Evolutionary conservation across 352 stramenopile species (phyloP).

Genomic region (Globisporangium cystogenes): DNA sequence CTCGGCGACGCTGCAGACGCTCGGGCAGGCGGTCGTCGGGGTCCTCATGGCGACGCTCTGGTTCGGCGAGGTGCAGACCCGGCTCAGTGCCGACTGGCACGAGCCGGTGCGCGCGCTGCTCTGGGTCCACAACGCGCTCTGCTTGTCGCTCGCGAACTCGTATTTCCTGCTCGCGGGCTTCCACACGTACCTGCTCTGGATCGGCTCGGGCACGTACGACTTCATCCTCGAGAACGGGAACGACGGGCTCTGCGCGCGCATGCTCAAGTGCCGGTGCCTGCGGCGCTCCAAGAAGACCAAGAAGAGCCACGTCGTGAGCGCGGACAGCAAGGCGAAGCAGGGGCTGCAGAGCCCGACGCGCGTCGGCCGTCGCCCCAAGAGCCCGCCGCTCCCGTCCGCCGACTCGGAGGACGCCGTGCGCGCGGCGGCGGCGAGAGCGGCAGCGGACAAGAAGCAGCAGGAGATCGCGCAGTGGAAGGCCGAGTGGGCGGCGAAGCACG

Average conservation of each 20-base stretch:
- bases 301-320: constrained; percentile 26
- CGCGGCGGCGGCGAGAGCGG: constrained; percentile 5
- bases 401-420: constrained; percentile 4
- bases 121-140: constrained; percentile 71
- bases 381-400: background rate
- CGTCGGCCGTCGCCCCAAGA: background rate
- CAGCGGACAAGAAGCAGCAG: constrained; percentile 19
- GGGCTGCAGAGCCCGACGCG: constrained; percentile 1
- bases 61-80: constrained; percentile 42
- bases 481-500: constrained; percentile 35
- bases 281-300: constrained; percentile 35
- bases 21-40: constrained; percentile 60
- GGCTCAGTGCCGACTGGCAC: constrained; percentile 33
- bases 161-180: constrained; percentile 72
- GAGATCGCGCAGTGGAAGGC: constrained; percentile 35
- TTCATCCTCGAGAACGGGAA: constrained; percentile 78
- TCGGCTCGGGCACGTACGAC: constrained; percentile 77
- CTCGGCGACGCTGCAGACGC: constrained; percentile 44
- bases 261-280: constrained; percentile 75
- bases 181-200: constrained; percentile 68
- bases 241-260: constrained; percentile 60
- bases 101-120: constrained; percentile 44
- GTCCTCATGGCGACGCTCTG: constrained; percentile 76
- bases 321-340: constrained; percentile 10
- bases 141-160: constrained; percentile 50